Evolutionary conservation across 306 rosid genomes (phyloP), one percentile per base, ranked within the genome.

Genomic region (Citrullus amarus): DNA sequence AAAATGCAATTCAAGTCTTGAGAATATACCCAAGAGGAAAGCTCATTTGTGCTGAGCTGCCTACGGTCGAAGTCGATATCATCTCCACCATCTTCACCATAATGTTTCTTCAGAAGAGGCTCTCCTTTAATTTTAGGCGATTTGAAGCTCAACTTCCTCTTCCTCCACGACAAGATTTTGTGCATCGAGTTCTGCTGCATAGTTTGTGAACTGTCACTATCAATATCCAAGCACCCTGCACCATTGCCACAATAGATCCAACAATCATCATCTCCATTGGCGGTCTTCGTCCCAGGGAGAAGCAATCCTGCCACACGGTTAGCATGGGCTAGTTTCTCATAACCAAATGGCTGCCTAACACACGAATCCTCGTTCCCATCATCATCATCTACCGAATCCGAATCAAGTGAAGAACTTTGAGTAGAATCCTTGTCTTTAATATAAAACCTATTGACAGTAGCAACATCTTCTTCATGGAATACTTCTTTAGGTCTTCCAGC

Each of bases 81-180:
- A 39, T 84, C 87, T 14, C 87, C 87, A 32, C 87, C 87, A 9
- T 84, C 83, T 60, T 84, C 87, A 48, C 80, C 84, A 34, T 79
- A 81, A 32, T 81, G 81, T 75, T 85, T 80, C 36, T 80, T 79
- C 59, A 85, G 65, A 62, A 85, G 88, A 62, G 88, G 83, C 78
- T 85, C 88, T 50, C 80, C 88, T 38, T 80, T 82, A 75, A 66
- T 4, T 57, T 82, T 82, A 6, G 68, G 56, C 77, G 85, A 76
- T 82, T 78, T 62, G 60, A 82, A 79, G 83, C 82, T 79, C 63
- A 85, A 36, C 68, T 82, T 85, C 57, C 88, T 79, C 62, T 85
- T 85, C 81, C 48, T 85, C 88, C 88, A 85, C 0, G 82, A 72
- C 22, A 85, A 34, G 69, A 79, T 71, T 56, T 70, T 76, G 25